Evolutionary conservation across 306 rosid genomes (phyloP), one percentile per base, ranked within the genome.

Genomic region (Prunus mume): DNA sequence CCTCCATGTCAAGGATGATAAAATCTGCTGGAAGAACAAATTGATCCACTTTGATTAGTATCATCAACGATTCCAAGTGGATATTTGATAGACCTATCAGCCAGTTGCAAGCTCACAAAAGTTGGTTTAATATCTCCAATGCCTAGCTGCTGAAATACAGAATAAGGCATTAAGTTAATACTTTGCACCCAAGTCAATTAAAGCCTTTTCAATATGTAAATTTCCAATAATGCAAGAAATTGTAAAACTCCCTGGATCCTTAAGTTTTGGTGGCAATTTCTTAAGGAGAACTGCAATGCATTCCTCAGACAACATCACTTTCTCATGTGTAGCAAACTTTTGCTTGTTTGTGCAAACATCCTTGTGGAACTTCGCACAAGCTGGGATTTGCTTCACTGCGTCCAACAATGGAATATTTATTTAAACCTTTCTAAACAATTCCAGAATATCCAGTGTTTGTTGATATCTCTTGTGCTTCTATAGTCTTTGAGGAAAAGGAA

Each of bases 161-260:
- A 34, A 51, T 50, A 76, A 1, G 73, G 46, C 11, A 76, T 49
- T 1, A 76, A 8, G 30, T 77, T 68, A 2, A 56, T 45, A 15
- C 41, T 45, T n/a, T n/a, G 75, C 24, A 15, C 75, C 74, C 3
- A 77, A 28, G 25, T 77, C 80, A 2, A 77, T 3, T 2, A 68
- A 25, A 55, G 22, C 38, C 3, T 55, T 11, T 27, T 22, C 67
- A 28, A 45, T 8, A 46, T 1, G 0, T 12, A 2, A 12, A 32
- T 41, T 22, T 9, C n/a, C 25, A 24, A 52, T 41, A 5, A 22
- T 52, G 2, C 49, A 76, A 12, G 80, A 11, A 9, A 67, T 54
- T 0, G 20, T n/a, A 41, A 61, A 49, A 3, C 25, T 66, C 1
- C 47, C 17, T n/a, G 1, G 45, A 69, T 70, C 76, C 2, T 25